phyloP scores from a whole-genome alignment of 768 basidiomycete species.

The Galerina marginata region DNA sequence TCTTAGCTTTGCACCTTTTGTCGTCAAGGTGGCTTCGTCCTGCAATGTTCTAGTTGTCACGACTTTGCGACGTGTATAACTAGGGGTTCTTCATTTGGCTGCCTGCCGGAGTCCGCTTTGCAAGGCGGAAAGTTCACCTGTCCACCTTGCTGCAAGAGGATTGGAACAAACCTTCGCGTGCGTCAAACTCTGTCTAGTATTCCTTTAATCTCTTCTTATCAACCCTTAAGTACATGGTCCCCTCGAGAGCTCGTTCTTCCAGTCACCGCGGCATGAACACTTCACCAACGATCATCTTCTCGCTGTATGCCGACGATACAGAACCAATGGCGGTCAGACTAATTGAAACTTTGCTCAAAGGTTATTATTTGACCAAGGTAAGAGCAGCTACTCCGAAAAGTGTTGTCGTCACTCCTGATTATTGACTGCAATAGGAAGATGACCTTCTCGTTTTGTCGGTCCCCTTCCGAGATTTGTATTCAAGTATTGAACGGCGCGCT shows the following conservation, averaged over 20 bases:
- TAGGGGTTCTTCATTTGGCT: neutral
- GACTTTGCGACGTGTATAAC: neutral
- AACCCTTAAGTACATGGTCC: neutral
- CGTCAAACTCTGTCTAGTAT: neutral
- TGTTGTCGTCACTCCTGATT: neutral
- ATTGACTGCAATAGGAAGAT: neutral
- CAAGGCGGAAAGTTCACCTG: neutral
- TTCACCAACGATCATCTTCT: neutral
- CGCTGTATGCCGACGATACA: neutral
- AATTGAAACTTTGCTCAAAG: neutral
- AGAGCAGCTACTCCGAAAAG: too few species aligned
- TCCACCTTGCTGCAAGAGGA: neutral
- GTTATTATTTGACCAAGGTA: neutral
- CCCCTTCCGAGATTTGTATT: too few species aligned
- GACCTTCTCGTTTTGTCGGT: too few species aligned
- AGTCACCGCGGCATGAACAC: neutral
- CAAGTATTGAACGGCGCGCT: too few species aligned
- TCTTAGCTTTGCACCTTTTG: neutral
- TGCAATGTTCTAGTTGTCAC: neutral
- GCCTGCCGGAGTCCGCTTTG: neutral
- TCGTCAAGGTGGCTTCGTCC: neutral
- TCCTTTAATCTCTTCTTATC: neutral
- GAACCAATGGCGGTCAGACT: neutral
- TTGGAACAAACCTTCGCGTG: neutral
- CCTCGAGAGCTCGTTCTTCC: neutral